phyloP scores from a whole-genome alignment of 495 filamentous ascomycete genomes.

The Jackrogersella multiformis region DNA sequence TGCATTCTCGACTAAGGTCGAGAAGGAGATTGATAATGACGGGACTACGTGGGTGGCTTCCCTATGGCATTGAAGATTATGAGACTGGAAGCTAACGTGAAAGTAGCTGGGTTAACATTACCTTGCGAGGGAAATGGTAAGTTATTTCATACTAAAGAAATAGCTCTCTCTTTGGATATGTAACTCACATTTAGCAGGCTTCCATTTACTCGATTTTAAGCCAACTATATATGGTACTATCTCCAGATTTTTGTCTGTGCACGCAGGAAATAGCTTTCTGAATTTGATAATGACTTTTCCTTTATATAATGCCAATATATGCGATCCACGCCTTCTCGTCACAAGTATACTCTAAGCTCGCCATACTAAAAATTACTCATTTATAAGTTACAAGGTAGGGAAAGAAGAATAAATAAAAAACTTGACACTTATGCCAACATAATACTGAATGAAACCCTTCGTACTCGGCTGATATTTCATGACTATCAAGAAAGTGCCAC shows the following conservation, averaged over 20 bases:
- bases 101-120: conserved; percentile 87
- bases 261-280: neutral
- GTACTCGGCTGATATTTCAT: neutral
- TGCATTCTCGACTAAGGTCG: conserved; percentile 89
- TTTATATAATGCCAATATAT: no score
- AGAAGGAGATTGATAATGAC: conserved; percentile 91
- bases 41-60: conserved; percentile 57
- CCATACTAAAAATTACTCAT: neutral
- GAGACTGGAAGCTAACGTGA: conserved; percentile 48
- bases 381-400: neutral
- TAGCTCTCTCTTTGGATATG: neutral
- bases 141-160: conserved; percentile 41
- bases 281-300: no score
- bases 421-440: neutral
- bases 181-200: conserved; percentile 56
- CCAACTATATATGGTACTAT: neutral
- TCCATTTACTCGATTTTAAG: conserved; percentile 70
- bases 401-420: neutral
- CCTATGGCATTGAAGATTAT: neutral
- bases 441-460: neutral
- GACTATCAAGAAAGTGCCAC: neutral
- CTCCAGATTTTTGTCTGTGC: neutral
- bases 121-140: conserved; percentile 92
- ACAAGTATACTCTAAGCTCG: neutral
- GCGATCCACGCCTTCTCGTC: neutral